phyloP scores from a whole-genome alignment of 306 rosid species.

The Trichosanthes truncata region DNA sequence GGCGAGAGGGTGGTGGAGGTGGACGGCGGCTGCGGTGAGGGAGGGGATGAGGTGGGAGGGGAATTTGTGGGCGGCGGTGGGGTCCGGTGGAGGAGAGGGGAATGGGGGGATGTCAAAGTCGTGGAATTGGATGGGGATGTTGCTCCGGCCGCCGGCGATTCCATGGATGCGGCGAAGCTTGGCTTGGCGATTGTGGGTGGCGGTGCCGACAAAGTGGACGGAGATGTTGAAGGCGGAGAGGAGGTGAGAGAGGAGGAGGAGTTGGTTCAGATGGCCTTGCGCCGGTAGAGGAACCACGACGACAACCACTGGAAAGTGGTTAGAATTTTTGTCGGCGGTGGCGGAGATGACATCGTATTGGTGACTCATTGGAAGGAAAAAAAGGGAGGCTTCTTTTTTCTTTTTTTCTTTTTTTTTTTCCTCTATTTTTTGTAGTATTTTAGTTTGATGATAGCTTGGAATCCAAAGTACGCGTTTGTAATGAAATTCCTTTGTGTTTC shows the following conservation, averaged over 20 bases:
- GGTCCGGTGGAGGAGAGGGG: slow-evolving; percentile 39
- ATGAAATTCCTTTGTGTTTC: not conserved
- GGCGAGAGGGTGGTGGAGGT: slow-evolving; percentile 30
- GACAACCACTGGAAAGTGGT: slow-evolving; percentile 21
- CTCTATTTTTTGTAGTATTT: not conserved
- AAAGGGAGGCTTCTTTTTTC: not conserved
- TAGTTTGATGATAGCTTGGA: not conserved
- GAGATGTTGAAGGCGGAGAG: slow-evolving; percentile 33
- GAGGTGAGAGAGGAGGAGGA: slow-evolving; percentile 63
- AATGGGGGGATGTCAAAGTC: slow-evolving; percentile 34
- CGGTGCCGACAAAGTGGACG: slow-evolving; percentile 46
- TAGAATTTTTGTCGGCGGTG: not conserved
- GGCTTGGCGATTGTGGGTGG: slow-evolving; percentile 54
- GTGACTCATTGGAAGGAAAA: not conserved
- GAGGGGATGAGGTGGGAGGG: slow-evolving; percentile 63
- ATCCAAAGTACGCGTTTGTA: not conserved
- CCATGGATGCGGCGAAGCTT: slow-evolving; percentile 17
- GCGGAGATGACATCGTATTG: not conserved
- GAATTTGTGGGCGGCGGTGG: slow-evolving; percentile 25
- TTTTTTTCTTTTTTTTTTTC: not conserved
- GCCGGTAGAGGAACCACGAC: slow-evolving; percentile 65
- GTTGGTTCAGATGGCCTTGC: slow-evolving; percentile 84
- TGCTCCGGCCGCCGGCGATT: not conserved
- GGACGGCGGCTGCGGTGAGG: slow-evolving; percentile 26
- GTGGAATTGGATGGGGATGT: slow-evolving; percentile 33